These are phyloP conservation scores for Castanopsis chinensis DNA, from an alignment of 306 rosid species.

Conservation along the genomic window DNA sequence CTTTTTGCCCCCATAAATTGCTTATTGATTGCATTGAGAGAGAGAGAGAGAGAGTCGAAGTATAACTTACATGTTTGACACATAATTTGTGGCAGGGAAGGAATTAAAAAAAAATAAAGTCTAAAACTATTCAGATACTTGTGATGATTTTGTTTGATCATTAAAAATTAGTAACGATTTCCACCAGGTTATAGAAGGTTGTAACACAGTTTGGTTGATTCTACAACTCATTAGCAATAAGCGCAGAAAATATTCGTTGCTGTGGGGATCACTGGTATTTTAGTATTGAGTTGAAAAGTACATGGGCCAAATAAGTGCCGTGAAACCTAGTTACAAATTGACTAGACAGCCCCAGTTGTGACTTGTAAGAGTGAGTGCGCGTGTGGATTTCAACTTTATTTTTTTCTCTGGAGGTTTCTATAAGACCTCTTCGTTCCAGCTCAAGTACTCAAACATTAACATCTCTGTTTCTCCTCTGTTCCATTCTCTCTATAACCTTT, in stretches of 20 bases:
- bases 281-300: constrained; percentile 49
- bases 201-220: neutral
- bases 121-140: neutral
- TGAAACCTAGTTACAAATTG: constrained; percentile 49
- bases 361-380: constrained; percentile 35
- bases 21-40: too few species aligned
- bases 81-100: too few species aligned
- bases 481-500: neutral
- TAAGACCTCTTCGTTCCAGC: constrained; percentile 26
- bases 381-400: constrained; percentile 12
- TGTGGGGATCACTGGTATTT: constrained; percentile 28
- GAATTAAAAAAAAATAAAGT: neutral
- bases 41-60: too few species aligned
- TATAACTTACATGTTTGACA: too few species aligned
- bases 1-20: too few species aligned
- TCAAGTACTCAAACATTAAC: constrained; percentile 23
- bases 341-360: constrained; percentile 28
- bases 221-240: neutral
- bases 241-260: neutral
- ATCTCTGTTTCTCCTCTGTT: constrained; percentile 27
- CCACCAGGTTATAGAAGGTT: neutral
- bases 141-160: neutral
- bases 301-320: constrained; percentile 37
- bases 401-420: constrained; percentile 10
- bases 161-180: neutral